phyloP scores from a whole-genome alignment of 768 basidiomycete genomes.

The Paxillus rubicundulus region DNA sequence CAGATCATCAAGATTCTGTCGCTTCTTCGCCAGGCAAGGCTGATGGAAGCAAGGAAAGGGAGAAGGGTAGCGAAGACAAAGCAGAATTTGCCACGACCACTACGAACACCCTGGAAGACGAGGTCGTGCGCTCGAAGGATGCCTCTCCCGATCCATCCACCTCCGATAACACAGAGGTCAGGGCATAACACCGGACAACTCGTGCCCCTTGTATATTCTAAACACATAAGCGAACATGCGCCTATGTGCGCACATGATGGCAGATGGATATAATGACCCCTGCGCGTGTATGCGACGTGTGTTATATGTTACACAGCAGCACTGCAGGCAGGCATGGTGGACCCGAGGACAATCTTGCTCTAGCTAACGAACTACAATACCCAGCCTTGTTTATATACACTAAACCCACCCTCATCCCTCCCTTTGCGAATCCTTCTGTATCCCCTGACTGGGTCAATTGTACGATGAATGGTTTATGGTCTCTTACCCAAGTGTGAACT shows the following conservation, averaged over 20 bases:
- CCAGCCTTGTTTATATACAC: constrained; percentile 19
- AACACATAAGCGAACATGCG: constrained; percentile 24
- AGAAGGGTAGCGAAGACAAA: constrained; percentile 2
- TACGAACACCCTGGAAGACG: constrained; percentile 2
- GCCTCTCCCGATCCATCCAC: constrained; percentile 4
- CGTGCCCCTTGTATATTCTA: constrained; percentile 31
- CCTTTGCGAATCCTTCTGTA: background rate
- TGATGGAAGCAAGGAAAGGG: constrained; percentile 3
- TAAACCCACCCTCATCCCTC: constrained; percentile 11
- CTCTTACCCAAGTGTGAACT: too few species aligned
- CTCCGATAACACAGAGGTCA: constrained; percentile 14
- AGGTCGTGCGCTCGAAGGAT: constrained; percentile 5
- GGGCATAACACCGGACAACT: constrained; percentile 13
- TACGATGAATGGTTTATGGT: background rate
- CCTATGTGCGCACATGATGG: background rate
- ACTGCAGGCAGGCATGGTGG: too few species aligned
- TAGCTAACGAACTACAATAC: constrained; percentile 6
- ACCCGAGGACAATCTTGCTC: too few species aligned
- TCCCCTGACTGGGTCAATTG: background rate
- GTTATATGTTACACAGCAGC: constrained; percentile 3
- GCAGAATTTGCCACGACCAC: background rate
- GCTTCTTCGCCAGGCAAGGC: constrained; percentile 20
- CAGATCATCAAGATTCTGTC: constrained; percentile 19
- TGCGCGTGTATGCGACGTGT: background rate
- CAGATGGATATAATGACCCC: background rate